Conservation (phyloP, 2,329 filamentous ascomycete genomes). For the Aureobasidium sp. region DNA sequence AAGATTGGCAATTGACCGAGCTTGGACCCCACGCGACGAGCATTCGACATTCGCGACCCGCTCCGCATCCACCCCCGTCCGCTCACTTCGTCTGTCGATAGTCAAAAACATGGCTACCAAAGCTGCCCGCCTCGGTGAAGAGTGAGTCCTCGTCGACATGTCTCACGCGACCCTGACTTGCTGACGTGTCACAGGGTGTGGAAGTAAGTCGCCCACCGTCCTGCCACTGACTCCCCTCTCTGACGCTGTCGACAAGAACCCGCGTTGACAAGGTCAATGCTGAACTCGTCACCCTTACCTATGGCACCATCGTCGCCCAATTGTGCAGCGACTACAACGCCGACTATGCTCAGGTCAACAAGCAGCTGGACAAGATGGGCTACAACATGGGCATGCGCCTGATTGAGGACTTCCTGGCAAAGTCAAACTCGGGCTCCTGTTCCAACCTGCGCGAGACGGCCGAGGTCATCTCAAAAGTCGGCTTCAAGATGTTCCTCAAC, state of each 20-base stretch:
- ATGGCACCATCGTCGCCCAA: conserved; percentile 94
- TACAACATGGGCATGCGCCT: conserved; percentile 95
- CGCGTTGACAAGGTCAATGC: conserved; percentile 97
- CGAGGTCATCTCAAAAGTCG: conserved; percentile 95
- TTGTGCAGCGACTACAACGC: conserved; percentile 93
- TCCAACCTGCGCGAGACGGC: conserved; percentile 92
- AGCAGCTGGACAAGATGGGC: conserved; percentile 97
- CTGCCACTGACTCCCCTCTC: neutral
- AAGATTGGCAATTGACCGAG: neutral
- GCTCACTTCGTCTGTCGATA: neutral
- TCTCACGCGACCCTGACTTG: conserved; percentile 16
- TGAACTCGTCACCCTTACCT: conserved; percentile 93
- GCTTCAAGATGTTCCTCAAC: conserved; percentile 98
- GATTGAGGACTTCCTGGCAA: conserved; percentile 96
- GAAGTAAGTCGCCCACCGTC: conserved; percentile 61
- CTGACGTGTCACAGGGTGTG: conserved; percentile 60
- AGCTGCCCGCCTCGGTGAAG: conserved; percentile 64
- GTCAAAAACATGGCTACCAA: conserved; percentile 46
- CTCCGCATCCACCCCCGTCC: neutral
- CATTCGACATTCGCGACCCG: neutral
- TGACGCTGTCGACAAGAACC: conserved; percentile 51
- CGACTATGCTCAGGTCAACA: conserved; percentile 93
- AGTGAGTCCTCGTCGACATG: conserved; percentile 47
- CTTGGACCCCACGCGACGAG: neutral
- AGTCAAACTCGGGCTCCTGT: conserved; percentile 84